Percentiles rank a stretch among this genome's conserved stretches.
These are phyloP conservation scores for Mimosa pudica DNA, from an alignment of 306 rosid genomes.

Conservation along the genomic window DNA sequence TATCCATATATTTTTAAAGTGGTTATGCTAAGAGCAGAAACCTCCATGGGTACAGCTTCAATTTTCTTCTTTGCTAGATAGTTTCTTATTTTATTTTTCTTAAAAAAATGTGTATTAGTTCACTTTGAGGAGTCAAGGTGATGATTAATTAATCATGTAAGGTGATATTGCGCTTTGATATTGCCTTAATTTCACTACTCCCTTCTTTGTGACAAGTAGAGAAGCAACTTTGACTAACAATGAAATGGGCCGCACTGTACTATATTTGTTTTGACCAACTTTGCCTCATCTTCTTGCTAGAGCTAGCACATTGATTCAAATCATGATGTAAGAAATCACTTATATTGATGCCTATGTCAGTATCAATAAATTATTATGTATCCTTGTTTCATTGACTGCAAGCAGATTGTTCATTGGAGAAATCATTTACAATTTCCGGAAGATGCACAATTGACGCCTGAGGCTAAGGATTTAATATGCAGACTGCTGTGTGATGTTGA, in stretches of 20 bases:
- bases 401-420: constrained; percentile 97
- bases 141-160: background rate
- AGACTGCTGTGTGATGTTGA: constrained; percentile 95
- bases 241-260: background rate
- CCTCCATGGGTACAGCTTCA: background rate
- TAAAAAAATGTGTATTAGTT: background rate
- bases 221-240: background rate
- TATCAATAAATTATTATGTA: constrained; percentile 30
- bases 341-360: constrained; percentile 20
- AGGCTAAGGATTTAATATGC: constrained; percentile 92
- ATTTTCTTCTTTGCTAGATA: background rate
- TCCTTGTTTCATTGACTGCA: constrained; percentile 40
- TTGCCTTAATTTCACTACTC: background rate
- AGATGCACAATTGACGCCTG: constrained; percentile 75
- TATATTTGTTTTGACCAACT: constrained; percentile 2
- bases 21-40: background rate
- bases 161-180: background rate
- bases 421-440: constrained; percentile 87
- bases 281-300: constrained; percentile 1
- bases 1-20: background rate
- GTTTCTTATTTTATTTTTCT: background rate
- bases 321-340: constrained; percentile 21
- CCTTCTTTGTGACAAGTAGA: background rate
- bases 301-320: constrained; percentile 5
- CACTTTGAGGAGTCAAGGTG: background rate